Evolutionary conservation across 129 eudicot genomes (phyloP).

Genomic region (Lactuca saligna): DNA sequence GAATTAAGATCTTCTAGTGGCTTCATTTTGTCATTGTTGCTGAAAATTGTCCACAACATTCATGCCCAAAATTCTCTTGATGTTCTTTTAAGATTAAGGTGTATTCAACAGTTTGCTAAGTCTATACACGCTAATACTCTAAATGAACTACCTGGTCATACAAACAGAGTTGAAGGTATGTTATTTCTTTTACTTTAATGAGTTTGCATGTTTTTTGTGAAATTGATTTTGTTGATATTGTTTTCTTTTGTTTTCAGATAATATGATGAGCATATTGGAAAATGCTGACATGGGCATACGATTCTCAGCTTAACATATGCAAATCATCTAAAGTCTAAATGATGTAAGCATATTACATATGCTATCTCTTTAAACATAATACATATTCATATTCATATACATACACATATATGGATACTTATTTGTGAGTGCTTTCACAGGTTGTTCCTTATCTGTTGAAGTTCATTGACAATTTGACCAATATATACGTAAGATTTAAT

Average conservation of each 20-base stretch:
- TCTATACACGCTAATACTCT: conserved; percentile 55
- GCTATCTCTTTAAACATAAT: too few species aligned
- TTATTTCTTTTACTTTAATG: too few species aligned
- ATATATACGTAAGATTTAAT: conserved; percentile 66
- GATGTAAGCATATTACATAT: too few species aligned
- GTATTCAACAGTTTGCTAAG: conserved; percentile 70
- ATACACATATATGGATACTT: not conserved
- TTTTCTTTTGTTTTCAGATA: conserved; percentile 61
- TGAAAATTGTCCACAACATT: conserved; percentile 52
- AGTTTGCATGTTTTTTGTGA: not conserved
- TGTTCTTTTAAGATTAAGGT: conserved; percentile 63
- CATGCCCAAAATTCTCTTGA: conserved; percentile 49
- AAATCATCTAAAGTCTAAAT: too few species aligned
- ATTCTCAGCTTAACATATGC: too few species aligned
- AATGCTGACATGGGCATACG: conserved; percentile 55
- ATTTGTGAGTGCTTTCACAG: conserved; percentile 20
- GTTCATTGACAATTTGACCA: conserved; percentile 62
- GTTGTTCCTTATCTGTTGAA: conserved; percentile 69
- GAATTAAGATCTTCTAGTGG: conserved; percentile 80
- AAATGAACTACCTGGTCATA: conserved; percentile 33
- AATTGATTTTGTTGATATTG: not conserved
- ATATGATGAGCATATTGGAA: conserved; percentile 62
- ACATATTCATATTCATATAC: too few species aligned
- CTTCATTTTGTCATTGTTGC: conserved; percentile 73
- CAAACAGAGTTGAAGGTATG: conserved; percentile 53